phyloP scores from a whole-genome alignment of 257 asterid genomes.

The Capsicum baccatum region DNA sequence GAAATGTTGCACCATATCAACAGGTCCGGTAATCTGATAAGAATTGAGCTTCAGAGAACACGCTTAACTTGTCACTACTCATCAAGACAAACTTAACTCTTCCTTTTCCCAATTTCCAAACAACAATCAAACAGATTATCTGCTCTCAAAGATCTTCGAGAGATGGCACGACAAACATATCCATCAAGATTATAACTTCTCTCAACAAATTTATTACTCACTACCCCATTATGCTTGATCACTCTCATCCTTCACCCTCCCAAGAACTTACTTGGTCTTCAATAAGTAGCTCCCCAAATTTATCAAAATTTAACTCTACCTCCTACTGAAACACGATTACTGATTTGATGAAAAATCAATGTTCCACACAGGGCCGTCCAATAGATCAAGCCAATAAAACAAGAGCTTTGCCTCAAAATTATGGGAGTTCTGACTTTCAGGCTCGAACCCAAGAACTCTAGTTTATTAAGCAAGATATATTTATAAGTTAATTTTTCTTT shows the following conservation, averaged over 20 bases:
- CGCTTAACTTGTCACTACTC: not conserved
- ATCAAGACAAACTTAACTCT: not conserved
- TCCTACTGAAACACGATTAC: not conserved
- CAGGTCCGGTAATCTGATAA: not conserved
- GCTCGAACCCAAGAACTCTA: too few species aligned
- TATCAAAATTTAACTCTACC: not conserved
- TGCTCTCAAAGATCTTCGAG: not conserved
- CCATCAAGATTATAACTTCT: slow-evolving; percentile 8
- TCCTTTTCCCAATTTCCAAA: not conserved
- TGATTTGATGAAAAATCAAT: not conserved
- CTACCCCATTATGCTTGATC: not conserved
- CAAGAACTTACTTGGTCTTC: slow-evolving; percentile 10
- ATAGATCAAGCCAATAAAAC: too few species aligned
- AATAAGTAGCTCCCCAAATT: not conserved
- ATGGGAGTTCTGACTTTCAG: too few species aligned
- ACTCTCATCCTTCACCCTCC: slow-evolving; percentile 9
- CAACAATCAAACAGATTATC: not conserved
- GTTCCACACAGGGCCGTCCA: not conserved
- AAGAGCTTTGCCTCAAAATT: not conserved
- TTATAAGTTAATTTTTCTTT: too few species aligned
- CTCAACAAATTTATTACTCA: not conserved
- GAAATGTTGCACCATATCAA: slow-evolving; percentile 2
- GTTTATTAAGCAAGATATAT: too few species aligned
- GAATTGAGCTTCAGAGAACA: slow-evolving; percentile 3
- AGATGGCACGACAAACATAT: not conserved